These are phyloP conservation scores for Quambalaria eucalypti DNA, from an alignment of 1,284 basidiomycete genomes.

Conservation along the genomic window DNA sequence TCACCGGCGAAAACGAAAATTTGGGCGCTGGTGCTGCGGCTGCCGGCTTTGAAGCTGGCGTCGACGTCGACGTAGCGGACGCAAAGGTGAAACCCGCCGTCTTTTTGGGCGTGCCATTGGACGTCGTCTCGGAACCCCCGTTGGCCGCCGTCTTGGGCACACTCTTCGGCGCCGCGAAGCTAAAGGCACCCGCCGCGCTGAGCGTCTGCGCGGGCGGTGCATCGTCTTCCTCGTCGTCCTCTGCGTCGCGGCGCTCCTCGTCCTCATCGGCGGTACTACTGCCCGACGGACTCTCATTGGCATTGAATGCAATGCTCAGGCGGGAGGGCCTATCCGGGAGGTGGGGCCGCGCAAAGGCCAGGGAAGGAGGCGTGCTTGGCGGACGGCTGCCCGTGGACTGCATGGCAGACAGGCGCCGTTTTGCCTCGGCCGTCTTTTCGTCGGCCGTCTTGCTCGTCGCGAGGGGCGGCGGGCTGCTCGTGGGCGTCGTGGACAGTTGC, in stretches of 20 bases:
- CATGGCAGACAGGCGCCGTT: not conserved
- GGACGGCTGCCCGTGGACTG: not conserved
- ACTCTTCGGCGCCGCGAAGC: not conserved
- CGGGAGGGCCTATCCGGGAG: not conserved
- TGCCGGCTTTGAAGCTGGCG: not conserved
- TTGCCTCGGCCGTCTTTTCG: not conserved
- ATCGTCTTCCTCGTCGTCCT: not conserved
- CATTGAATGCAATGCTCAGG: constrained; percentile 1
- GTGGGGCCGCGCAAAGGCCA: not conserved
- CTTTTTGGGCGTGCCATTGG: not conserved
- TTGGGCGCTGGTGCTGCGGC: not conserved
- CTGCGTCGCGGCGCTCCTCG: not conserved
- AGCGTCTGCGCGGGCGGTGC: not conserved
- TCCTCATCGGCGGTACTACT: not conserved
- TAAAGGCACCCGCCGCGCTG: not conserved
- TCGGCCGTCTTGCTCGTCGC: not conserved
- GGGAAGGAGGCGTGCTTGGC: not conserved
- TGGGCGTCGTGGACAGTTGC: not conserved
- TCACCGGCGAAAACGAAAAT: not conserved
- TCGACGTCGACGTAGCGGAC: not conserved
- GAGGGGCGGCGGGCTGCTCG: not conserved
- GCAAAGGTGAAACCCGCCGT: not conserved
- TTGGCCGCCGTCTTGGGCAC: not conserved
- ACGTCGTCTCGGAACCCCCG: not conserved
- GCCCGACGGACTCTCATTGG: not conserved